phyloP scores from a whole-genome alignment of 129 eudicot species.

The Erigeron canadensis region DNA sequence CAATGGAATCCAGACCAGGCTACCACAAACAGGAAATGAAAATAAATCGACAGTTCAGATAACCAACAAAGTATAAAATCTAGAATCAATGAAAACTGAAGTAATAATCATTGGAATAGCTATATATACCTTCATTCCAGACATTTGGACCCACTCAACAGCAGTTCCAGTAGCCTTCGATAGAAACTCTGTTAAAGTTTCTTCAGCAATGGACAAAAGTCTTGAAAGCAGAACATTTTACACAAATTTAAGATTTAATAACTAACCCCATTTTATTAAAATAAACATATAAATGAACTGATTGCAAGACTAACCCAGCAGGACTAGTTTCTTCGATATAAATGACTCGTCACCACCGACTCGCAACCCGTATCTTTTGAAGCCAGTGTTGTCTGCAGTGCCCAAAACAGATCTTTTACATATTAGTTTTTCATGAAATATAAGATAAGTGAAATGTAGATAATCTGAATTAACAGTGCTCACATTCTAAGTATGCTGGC shows the following conservation, averaged over 20 bases:
- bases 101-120: not conserved
- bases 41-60: not conserved
- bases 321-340: conserved; percentile 94
- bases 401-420: not conserved
- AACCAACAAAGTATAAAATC: not conserved
- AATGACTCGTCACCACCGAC: conserved; percentile 91
- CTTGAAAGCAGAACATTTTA: conserved; percentile 43
- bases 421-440: not conserved
- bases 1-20: conserved; percentile 99
- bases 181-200: conserved; percentile 97
- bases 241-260: conserved; percentile 29
- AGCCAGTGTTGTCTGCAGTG: conserved; percentile 54
- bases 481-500: conserved; percentile 71
- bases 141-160: conserved; percentile 99
- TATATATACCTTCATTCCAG: conserved; percentile 85
- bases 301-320: conserved; percentile 75
- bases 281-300: not conserved
- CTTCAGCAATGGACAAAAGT: conserved; percentile 98
- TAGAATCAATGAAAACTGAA: not conserved
- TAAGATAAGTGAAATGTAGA: not conserved
- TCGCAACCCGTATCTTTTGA: conserved; percentile 85
- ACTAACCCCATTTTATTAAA: not conserved
- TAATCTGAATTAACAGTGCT: conserved; percentile 2
- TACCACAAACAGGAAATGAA: conserved; percentile 33
- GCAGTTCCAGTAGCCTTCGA: conserved; percentile 99